Evolutionary conservation across 1,284 basidiomycete species (phyloP).

Genomic region (Waitea zeae): DNA sequence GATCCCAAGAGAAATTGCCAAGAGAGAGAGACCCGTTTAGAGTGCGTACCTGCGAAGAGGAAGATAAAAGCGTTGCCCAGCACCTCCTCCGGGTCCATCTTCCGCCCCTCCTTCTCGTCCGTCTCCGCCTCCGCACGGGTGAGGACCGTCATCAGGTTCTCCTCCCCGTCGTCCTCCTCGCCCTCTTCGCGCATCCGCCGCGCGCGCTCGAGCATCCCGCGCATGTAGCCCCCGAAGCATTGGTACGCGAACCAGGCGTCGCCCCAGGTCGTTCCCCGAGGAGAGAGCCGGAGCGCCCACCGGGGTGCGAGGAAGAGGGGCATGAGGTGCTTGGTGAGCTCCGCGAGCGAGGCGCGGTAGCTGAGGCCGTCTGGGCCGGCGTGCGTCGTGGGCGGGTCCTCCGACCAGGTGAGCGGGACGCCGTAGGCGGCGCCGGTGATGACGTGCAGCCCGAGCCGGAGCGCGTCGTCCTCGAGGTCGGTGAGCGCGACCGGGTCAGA

Average conservation of each 20-base stretch:
- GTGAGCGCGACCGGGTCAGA: constrained; percentile 4
- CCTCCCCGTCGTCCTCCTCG: not conserved
- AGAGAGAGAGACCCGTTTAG: too few species aligned
- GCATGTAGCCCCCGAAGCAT: not conserved
- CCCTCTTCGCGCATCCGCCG: not conserved
- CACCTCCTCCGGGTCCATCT: constrained; percentile 7
- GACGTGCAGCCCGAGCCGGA: constrained; percentile 8
- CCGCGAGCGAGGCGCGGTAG: constrained; percentile 7
- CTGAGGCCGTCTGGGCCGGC: not conserved
- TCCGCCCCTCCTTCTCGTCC: constrained; percentile 5
- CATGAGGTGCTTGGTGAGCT: constrained; percentile 8
- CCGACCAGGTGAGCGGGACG: constrained; percentile 5
- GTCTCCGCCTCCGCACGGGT: constrained; percentile 3
- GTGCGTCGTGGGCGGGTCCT: constrained; percentile 5
- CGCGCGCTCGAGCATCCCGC: not conserved
- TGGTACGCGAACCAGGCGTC: not conserved
- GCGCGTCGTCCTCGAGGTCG: constrained; percentile 4
- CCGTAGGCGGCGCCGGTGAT: constrained; percentile 9
- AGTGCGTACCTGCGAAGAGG: constrained; percentile 6
- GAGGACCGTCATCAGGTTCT: not conserved
- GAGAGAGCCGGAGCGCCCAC: constrained; percentile 6
- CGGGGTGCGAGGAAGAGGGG: constrained; percentile 11
- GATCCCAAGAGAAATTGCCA: too few species aligned
- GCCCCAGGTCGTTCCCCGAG: constrained; percentile 3
- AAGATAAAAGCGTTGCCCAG: constrained; percentile 9